phyloP scores from a whole-genome alignment of 345 rosid genomes.

The Eucalyptus dawsonii region DNA sequence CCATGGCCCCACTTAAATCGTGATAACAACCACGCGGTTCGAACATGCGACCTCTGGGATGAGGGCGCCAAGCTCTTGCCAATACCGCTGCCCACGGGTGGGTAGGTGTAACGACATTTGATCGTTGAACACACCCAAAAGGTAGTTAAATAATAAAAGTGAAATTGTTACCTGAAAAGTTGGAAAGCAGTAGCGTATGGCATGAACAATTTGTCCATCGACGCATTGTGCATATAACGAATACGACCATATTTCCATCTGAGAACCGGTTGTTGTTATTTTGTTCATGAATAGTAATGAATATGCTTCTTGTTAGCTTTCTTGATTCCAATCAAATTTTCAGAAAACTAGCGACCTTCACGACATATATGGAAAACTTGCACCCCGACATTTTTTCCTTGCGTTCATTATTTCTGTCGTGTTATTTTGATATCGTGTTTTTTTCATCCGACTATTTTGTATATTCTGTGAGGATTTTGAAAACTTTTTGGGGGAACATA shows the following conservation, averaged over 20 bases:
- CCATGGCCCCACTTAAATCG: too few species aligned
- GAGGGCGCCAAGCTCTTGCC: too few species aligned
- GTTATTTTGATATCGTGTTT: background rate
- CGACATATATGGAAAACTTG: background rate
- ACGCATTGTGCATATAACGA: background rate
- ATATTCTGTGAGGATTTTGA: background rate
- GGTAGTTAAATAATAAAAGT: background rate
- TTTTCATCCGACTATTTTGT: background rate
- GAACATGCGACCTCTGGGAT: too few species aligned
- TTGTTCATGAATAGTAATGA: background rate
- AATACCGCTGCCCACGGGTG: too few species aligned
- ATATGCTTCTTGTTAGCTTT: background rate
- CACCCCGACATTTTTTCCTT: background rate
- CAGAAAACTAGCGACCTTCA: background rate
- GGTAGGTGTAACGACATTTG: too few species aligned
- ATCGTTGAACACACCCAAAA: background rate
- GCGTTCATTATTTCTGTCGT: background rate
- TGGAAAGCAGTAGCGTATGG: background rate
- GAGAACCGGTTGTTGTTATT: background rate
- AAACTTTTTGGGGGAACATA: background rate
- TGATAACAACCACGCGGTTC: rapidly evolving
- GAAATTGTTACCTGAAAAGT: background rate
- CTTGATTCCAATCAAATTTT: background rate
- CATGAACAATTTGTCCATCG: background rate
- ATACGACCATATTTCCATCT: background rate